These are phyloP conservation scores for Leishmania major DNA, from an alignment of 208 protist genomes.

Conservation along the genomic window DNA sequence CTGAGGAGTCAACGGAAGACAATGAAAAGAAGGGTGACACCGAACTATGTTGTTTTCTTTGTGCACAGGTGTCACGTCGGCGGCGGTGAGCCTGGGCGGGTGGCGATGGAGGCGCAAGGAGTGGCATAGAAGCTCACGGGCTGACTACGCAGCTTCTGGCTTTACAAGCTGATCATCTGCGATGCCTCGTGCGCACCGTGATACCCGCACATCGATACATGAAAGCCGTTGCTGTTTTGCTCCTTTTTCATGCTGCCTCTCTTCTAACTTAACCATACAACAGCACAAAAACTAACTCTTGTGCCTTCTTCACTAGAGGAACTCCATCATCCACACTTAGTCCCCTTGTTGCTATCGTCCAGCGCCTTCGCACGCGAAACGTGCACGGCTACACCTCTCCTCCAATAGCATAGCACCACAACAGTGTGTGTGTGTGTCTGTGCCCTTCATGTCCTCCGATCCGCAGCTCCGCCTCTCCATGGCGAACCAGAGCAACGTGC, in stretches of 20 bases:
- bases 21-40: background rate
- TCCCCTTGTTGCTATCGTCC: background rate
- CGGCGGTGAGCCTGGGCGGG: background rate
- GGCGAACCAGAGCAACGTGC: conserved; percentile 56
- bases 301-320: background rate
- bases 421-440: background rate
- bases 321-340: background rate
- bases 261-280: background rate
- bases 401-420: background rate
- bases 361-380: background rate
- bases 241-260: background rate
- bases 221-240: background rate
- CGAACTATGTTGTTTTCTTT: background rate
- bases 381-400: background rate
- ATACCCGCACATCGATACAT: background rate
- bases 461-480: conserved; percentile 34
- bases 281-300: background rate
- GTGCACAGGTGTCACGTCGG: background rate
- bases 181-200: background rate
- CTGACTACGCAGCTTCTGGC: background rate
- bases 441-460: conserved; percentile 28
- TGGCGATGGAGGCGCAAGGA: background rate
- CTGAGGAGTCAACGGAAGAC: background rate
- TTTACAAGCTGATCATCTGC: background rate
- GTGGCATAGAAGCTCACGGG: background rate